These are phyloP conservation scores for Stagonosporopsis rhizophila DNA, from an alignment of 2,329 filamentous ascomycete species.

Conservation along the genomic window DNA sequence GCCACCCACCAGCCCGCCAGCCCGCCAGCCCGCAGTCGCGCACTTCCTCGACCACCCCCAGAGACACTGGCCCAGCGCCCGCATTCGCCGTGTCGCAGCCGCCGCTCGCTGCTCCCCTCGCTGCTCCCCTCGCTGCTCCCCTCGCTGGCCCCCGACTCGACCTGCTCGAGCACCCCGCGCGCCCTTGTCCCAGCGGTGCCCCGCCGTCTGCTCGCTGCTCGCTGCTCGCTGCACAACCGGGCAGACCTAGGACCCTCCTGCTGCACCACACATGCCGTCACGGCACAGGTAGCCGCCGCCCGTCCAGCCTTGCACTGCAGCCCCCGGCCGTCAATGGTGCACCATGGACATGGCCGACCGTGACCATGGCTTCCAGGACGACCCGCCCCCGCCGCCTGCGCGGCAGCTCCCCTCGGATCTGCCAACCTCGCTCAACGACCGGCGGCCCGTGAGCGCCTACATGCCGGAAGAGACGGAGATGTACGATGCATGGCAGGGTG, in stretches of 20 bases:
- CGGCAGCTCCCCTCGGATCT: conserved; percentile 78
- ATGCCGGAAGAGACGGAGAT: conserved; percentile 87
- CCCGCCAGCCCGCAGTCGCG: too few species aligned
- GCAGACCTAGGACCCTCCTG: neutral
- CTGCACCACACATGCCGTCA: conserved; percentile 10
- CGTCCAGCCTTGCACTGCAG: neutral
- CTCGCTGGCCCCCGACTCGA: neutral
- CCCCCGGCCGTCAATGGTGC: conserved; percentile 33
- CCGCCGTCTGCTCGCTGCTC: conserved; percentile 6
- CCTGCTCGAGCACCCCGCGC: neutral
- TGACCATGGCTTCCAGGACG: conserved; percentile 46
- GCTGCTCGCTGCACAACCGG: too few species aligned
- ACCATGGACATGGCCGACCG: conserved; percentile 46
- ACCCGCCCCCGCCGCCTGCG: conserved; percentile 46
- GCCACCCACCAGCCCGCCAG: neutral
- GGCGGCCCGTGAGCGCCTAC: conserved; percentile 68
- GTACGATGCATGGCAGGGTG: conserved; percentile 99
- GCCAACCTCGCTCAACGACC: conserved; percentile 89
- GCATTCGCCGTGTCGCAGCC: too few species aligned
- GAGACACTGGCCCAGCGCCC: conserved; percentile 1
- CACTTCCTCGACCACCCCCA: too few species aligned
- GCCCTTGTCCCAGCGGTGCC: conserved; percentile 4
- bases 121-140: too few species aligned
- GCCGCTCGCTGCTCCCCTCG: too few species aligned
- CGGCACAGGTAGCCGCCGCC: conserved; percentile 7